Evolutionary conservation across 2,329 filamentous ascomycete species (phyloP), one percentile per base, ranked within the genome.

Genomic region (Aspergillus ochraceoroseus): DNA sequence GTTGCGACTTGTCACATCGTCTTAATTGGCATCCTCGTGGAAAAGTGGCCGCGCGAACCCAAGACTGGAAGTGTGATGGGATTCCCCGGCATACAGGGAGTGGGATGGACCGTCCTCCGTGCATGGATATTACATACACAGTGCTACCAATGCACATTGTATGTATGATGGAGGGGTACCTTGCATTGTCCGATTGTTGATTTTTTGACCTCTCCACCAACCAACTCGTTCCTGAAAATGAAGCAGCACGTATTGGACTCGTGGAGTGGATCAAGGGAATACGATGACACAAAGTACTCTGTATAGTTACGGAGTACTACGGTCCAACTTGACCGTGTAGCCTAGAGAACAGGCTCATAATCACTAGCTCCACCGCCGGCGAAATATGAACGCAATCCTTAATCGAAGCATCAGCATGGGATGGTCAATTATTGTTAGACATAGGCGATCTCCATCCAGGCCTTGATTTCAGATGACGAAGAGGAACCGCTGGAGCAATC

Each of bases 1-100:
- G 35, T 41, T 46, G 38, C 34, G 49, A 48, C 43, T 48, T 43
- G 47, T 52, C 49, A 49, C 38, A 43, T 38, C 30, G 41, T 44
- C 28, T 32, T 20, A 36, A 39, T 38, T 28, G 42, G 13, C 34
- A 35, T 25, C 47, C 44, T 50, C 47, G 44, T 52, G 47, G 42
- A 43, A 39, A 22, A 36, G 12, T 23, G 27, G 19, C 6, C 19
- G 27, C 41, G 27, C 22, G 25, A 35, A 29, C 22, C 9, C 46
- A 40, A 26, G 39, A 15, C 41, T 22, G 17, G 19, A 27, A 44
- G 40, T 46, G 46, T 49, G 48, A 49, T 31, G 36, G 38, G 38
- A 31, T 39, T 35, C 31, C 40, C 31, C 25, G 28, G 28, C 42
- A 32, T 42, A 43, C 47, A 35, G 12, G 13, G n/a, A 34, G 29